A percentile compares a stretch with the other conserved stretches of the same genome.
Conservation (phyloP, 2,329 filamentous ascomycete species). For the Trichophaea hybrida region DNA sequence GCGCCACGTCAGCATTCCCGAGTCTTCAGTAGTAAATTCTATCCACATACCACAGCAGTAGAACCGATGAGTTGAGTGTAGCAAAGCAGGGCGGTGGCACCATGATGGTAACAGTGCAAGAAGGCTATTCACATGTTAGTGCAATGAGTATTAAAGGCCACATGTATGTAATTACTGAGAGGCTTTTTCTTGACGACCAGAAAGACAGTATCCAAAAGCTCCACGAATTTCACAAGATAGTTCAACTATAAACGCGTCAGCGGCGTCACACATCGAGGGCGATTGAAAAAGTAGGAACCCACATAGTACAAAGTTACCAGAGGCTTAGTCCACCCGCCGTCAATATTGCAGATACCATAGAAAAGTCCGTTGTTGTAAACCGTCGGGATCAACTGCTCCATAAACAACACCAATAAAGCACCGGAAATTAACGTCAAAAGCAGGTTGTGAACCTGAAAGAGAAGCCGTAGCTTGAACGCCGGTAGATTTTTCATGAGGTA, state of each 20-base stretch:
- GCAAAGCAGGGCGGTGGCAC: slow-evolving; percentile 90
- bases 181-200: slow-evolving; percentile 99
- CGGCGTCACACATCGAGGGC: slow-evolving; percentile 9
- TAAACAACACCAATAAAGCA: slow-evolving; percentile 65
- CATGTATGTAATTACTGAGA: slow-evolving; percentile 44
- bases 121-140: slow-evolving; percentile 46
- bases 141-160: background rate
- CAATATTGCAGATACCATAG: slow-evolving; percentile 64
- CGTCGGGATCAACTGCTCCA: slow-evolving; percentile 80
- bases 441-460: slow-evolving; percentile 96
- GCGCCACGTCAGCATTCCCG: background rate
- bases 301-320: slow-evolving; percentile 95
- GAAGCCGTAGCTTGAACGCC: slow-evolving; percentile 69
- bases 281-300: slow-evolving; percentile 33
- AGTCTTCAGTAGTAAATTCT: background rate
- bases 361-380: slow-evolving; percentile 71
- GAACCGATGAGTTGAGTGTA: slow-evolving; percentile 91
- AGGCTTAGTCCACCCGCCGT: slow-evolving; percentile 86
- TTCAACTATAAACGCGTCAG: slow-evolving; percentile 55
- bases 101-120: slow-evolving; percentile 98
- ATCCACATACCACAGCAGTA: slow-evolving; percentile 50
- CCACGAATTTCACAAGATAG: slow-evolving; percentile 95
- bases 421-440: slow-evolving; percentile 76
- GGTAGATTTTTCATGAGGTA: slow-evolving; percentile 80
- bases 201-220: slow-evolving; percentile 90